Percentiles rank a stretch among this genome's conserved stretches.
phyloP scores from a whole-genome alignment of 2,329 filamentous ascomycete genomes.

The Neospermospora avenae region DNA sequence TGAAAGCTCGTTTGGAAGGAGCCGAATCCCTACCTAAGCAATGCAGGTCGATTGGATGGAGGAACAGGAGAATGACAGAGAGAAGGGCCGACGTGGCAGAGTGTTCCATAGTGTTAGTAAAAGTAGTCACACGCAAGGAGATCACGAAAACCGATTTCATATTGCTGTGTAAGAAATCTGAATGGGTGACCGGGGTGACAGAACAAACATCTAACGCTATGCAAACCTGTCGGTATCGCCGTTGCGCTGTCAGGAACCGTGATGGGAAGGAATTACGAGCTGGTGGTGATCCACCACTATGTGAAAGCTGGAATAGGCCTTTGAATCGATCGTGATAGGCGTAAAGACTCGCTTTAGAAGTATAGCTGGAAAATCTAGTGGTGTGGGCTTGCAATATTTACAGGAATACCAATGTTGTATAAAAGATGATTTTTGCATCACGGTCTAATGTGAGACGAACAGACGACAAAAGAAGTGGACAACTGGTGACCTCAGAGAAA shows the following conservation, averaged over 20 bases:
- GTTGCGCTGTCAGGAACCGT: background rate
- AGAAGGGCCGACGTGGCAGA: background rate
- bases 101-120: background rate
- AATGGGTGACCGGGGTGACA: background rate
- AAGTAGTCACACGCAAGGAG: background rate
- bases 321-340: no score
- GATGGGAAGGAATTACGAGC: background rate
- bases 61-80: background rate
- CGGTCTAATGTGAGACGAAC: no score
- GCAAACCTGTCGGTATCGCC: background rate
- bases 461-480: no score
- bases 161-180: background rate
- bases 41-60: no score
- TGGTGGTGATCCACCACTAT: no score
- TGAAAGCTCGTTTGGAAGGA: background rate
- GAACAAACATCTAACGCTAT: background rate
- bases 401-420: no score
- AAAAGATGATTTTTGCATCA: no score
- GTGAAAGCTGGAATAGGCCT: no score
- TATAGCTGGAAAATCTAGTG: no score
- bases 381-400: no score
- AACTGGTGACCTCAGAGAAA: no score
- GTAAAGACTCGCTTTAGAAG: no score
- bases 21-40: background rate
- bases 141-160: background rate